Evolutionary conservation across 2,329 filamentous ascomycete genomes (phyloP).

Genomic region (Colletotrichum spinosum): DNA sequence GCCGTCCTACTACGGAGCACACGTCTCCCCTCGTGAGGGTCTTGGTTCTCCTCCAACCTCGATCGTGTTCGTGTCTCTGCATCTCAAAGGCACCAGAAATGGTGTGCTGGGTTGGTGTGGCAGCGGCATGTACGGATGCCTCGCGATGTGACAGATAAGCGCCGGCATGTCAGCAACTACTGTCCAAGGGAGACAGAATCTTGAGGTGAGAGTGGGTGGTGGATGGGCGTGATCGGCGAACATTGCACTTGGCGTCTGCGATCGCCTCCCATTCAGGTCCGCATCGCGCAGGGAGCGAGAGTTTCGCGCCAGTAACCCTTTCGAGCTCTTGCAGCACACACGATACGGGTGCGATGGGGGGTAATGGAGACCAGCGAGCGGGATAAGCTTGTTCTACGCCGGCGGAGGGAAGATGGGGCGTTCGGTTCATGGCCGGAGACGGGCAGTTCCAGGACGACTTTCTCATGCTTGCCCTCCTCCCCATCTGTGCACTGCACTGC

Average conservation of each 20-base stretch:
- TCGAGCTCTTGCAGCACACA: background rate
- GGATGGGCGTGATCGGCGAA: constrained; percentile 1
- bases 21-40: too few relatives aligned
- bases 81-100: background rate
- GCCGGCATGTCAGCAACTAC: too few relatives aligned
- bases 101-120: too few relatives aligned
- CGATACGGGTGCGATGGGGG: background rate
- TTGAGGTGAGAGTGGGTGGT: background rate
- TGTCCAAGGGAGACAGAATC: too few relatives aligned
- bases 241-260: background rate
- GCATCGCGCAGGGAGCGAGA: background rate
- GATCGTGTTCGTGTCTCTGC: constrained; percentile 3
- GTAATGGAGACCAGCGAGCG: background rate
- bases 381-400: too few relatives aligned
- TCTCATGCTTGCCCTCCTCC: too few relatives aligned
- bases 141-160: background rate
- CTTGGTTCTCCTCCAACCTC: background rate
- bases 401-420: too few relatives aligned
- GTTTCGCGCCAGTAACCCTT: constrained; percentile 7
- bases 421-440: too few relatives aligned
- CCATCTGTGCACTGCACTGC: too few relatives aligned
- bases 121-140: too few relatives aligned
- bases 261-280: background rate
- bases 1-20: background rate
- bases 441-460: too few relatives aligned